phyloP scores from a whole-genome alignment of 495 filamentous ascomycete genomes.

The Lasiosphaeria hispida region DNA sequence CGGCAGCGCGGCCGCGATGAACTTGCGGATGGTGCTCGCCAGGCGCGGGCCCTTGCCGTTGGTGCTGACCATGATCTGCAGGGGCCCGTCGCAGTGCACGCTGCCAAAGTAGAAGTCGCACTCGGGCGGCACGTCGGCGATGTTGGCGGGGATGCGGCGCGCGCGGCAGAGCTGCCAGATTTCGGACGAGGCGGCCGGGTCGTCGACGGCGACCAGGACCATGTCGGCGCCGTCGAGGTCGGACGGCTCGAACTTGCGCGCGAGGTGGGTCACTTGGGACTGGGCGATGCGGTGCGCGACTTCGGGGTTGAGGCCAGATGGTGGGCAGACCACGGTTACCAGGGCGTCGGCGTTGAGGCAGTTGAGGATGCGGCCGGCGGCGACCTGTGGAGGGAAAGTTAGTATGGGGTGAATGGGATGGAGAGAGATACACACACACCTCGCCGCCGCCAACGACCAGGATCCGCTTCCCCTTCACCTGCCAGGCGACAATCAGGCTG shows the following conservation, averaged over 20 bases:
- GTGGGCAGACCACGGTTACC: conserved; percentile 79
- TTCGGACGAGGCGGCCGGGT: conserved; percentile 76
- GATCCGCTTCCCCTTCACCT: conserved; percentile 77
- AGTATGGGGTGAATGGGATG: conserved; percentile 3
- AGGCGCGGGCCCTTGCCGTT: conserved; percentile 95
- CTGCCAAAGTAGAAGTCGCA: conserved; percentile 99
- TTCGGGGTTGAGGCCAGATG: conserved; percentile 79
- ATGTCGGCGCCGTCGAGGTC: conserved; percentile 72
- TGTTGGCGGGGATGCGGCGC: conserved; percentile 81
- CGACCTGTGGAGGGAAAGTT: conserved; percentile 60
- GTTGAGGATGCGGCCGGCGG: conserved; percentile 88
- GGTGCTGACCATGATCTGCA: conserved; percentile 98
- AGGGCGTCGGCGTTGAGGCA: conserved; percentile 91
- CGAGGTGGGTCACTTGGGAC: conserved; percentile 70
- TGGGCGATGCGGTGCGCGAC: conserved; percentile 75
- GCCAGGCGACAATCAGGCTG: conserved; percentile 92
- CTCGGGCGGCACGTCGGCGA: conserved; percentile 93
- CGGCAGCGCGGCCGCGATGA: conserved; percentile 76
- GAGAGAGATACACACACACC: conserved; percentile 46
- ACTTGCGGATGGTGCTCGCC: conserved; percentile 78
- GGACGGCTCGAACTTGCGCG: conserved; percentile 75
- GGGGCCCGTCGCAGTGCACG: conserved; percentile 87
- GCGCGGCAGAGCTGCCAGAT: conserved; percentile 93
- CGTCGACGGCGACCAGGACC: conserved; percentile 91
- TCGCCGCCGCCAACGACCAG: conserved; percentile 92